Base-by-base conservation (phyloP, 2,329 filamentous ascomycete species). In the Cordyceps farinosa region DNA sequence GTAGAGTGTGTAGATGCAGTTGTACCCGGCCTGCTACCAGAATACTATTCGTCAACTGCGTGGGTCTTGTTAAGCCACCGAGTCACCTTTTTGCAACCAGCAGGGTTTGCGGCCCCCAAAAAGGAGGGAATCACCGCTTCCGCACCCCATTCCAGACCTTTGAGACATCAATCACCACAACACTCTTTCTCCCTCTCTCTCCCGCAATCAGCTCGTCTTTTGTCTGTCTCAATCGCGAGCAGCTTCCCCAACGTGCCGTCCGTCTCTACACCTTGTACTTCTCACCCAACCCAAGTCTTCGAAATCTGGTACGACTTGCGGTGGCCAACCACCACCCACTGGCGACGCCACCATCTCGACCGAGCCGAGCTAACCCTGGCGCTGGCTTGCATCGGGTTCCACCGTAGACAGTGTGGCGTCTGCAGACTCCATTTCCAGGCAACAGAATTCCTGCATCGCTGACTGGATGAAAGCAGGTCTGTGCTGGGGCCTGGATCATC, bases 381-480 rank as follows among this genome's bases (percentile, higher is more conserved):
- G n/a, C 51, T 29, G 45, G 47, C 48, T 36, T 27, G 30, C 50
- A 61, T 36, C 58, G 30, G 48, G 50, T 30, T 45, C 58, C 58
- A 61, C 58, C 9, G 8, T 54, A 51, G 22, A 45, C n/a, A 53
- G 29, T 45, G 38, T 53, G 58, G 30, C 58, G 38, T 61, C 29
- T 17, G 29, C 34, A 13, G 34, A 17, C 10, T 48, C 48, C 48
- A 61, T 38, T 45, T 53, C 38, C 50, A 61, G 58, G 58, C 58
- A 61, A 29, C 50, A 61, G 58, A 47, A 61, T 61, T 61, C 48
- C 32, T 36, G 3, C 3, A n/a, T 5, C 32, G 36, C 7, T 61
- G 48, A 50, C 34, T 59, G 56, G 45, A 61, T 34, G 40, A 17
- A 36, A 8, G 1, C 7, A 13, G 17, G 15, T 10, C 1, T n/a